Conservation (phyloP, 2,329 filamentous ascomycete genomes). For the Gnomoniopsis smithogilvyi region DNA sequence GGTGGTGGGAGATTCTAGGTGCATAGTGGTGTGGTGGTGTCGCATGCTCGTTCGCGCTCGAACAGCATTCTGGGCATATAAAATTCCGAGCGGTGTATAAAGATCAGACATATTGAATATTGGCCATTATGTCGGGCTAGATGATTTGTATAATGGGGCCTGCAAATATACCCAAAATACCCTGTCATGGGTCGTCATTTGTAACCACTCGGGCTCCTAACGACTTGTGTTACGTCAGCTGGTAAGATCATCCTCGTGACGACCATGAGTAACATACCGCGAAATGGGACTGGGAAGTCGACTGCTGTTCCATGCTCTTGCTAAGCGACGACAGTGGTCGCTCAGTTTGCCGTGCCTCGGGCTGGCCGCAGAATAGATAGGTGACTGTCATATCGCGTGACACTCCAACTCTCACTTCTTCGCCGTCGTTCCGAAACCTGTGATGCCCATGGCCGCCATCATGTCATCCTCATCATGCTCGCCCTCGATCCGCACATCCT, state of each 20-base stretch:
- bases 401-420: conserved; percentile 37
- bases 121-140: not conserved
- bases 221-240: not conserved
- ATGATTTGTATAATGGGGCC: not conserved
- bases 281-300: no score
- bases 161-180: not conserved
- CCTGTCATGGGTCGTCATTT: not conserved
- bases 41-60: not conserved
- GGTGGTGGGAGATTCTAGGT: not conserved
- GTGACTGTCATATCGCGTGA: not conserved
- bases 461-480: conserved; percentile 70
- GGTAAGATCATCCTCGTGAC: not conserved
- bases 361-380: not conserved
- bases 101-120: not conserved
- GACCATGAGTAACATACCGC: no score
- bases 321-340: no score
- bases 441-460: conserved; percentile 65
- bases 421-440: conserved; percentile 55
- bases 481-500: conserved; percentile 64
- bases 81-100: not conserved
- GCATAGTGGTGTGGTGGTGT: not conserved
- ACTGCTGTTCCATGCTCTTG: no score
- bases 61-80: not conserved
- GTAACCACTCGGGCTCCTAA: not conserved
- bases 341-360: no score